A percentile compares a stretch with the other conserved stretches of the same genome.
phyloP scores from a whole-genome alignment of 306 rosid species.

The Gastrolobium bilobum region DNA sequence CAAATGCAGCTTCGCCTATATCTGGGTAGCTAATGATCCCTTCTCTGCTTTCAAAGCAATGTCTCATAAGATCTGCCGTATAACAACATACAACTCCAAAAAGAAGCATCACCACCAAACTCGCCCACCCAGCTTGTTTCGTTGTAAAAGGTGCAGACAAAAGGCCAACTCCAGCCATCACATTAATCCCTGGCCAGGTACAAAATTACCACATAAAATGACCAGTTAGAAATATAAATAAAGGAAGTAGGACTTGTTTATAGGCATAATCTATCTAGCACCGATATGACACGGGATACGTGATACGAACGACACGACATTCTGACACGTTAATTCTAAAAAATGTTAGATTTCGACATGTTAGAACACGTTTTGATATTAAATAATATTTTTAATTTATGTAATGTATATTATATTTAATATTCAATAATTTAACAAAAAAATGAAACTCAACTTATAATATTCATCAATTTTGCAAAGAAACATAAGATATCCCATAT shows the following conservation, averaged over 20 bases:
- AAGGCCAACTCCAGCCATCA: slow-evolving; percentile 88
- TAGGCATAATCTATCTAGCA: no score
- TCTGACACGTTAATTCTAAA: no score
- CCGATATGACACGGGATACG: no score
- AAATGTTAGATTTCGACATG: no score
- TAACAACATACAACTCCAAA: slow-evolving; percentile 83
- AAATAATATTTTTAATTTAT: no score
- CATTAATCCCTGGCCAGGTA: slow-evolving; percentile 72
- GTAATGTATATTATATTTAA: no score
- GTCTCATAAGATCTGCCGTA: slow-evolving; percentile 82
- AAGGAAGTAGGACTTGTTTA: not conserved
- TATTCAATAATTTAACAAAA: no score
- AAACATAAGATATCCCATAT: no score
- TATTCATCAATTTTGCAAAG: no score
- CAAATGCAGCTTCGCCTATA: slow-evolving; percentile 91
- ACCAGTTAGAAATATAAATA: not conserved
- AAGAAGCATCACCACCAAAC: slow-evolving; percentile 68
- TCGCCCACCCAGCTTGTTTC: slow-evolving; percentile 85
- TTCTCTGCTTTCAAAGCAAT: slow-evolving; percentile 76
- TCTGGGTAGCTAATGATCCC: slow-evolving; percentile 78
- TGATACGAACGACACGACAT: no score
- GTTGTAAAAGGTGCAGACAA: slow-evolving; percentile 77
- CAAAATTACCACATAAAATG: slow-evolving; percentile 27
- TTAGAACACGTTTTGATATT: no score
- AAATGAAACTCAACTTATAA: no score